Evolutionary conservation across 495 filamentous ascomycete species (phyloP).

Genomic region (Penicillium argentinense): DNA sequence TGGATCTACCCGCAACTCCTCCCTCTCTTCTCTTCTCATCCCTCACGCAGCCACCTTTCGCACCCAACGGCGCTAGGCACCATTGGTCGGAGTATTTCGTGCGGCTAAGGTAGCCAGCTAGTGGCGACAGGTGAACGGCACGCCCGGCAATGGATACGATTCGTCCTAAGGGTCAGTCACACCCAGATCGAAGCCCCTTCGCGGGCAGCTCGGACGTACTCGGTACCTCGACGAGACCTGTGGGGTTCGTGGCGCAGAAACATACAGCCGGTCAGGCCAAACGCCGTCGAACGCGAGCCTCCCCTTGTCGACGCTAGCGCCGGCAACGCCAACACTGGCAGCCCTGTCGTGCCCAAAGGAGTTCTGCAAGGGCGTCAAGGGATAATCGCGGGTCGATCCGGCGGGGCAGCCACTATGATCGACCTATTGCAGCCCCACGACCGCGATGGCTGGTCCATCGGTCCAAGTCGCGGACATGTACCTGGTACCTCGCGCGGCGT

Average conservation of each 20-base stretch:
- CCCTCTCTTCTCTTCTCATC: too few species aligned
- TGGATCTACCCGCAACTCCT: too few species aligned
- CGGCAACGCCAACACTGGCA: neutral
- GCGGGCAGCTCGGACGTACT: too few species aligned
- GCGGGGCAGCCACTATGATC: constrained; percentile 3
- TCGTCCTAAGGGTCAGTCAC: constrained; percentile 2
- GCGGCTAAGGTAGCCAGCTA: neutral
- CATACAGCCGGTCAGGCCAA: neutral
- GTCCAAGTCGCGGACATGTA: neutral
- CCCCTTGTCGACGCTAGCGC: neutral
- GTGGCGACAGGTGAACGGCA: constrained; percentile 3
- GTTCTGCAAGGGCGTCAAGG: constrained; percentile 18
- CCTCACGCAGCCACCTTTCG: too few species aligned
- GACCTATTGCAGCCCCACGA: constrained; percentile 6
- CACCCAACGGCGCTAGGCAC: neutral
- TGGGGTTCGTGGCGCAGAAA: constrained; percentile 4
- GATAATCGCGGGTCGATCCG: constrained; percentile 17
- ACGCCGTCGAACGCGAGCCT: neutral
- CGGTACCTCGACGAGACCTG: neutral
- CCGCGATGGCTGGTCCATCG: neutral
- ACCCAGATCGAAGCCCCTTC: too few species aligned
- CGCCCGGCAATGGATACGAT: constrained; percentile 1
- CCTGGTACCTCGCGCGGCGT: constrained; percentile 1
- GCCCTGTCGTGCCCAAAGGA: neutral
- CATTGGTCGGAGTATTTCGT: constrained; percentile 1